These are phyloP conservation scores for Eragrostis tef DNA, from an alignment of 202 grass and related monocot genomes.

Conservation along the genomic window DNA sequence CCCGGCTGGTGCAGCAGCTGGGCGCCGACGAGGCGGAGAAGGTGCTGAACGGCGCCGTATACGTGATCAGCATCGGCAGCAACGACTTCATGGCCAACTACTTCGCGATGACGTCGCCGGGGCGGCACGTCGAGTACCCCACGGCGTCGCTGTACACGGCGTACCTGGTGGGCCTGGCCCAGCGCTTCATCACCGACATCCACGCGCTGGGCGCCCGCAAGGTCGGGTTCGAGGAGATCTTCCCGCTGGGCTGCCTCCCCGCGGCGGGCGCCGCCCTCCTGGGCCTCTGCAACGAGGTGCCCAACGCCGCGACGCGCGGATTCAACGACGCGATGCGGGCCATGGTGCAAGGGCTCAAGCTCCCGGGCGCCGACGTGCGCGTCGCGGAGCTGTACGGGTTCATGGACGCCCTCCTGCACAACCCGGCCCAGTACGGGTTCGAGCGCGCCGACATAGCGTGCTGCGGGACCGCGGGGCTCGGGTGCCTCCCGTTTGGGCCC, in stretches of 20 bases:
- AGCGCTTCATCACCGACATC: no score
- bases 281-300: slow-evolving; percentile 49
- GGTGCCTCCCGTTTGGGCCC: slow-evolving; percentile 47
- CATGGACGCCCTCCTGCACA: slow-evolving; percentile 4
- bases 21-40: no score
- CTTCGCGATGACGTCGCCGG: no score
- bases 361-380: slow-evolving; percentile 14
- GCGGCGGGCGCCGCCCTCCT: slow-evolving; percentile 41
- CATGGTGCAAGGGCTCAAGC: slow-evolving; percentile 39
- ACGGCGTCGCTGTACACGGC: no score
- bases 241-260: slow-evolving; percentile 63
- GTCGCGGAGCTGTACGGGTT: background rate
- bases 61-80: no score
- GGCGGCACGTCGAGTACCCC: no score
- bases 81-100: no score
- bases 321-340: slow-evolving; percentile 58
- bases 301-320: slow-evolving; percentile 49
- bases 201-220: no score
- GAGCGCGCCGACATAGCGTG: background rate
- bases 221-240: slow-evolving; percentile 57
- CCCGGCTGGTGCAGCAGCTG: no score
- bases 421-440: slow-evolving; percentile 50
- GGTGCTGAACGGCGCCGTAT: no score
- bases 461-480: slow-evolving; percentile 48
- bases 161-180: no score